Conservation (phyloP, 2,329 filamentous ascomycete genomes). For the Colletotrichum sp. region DNA sequence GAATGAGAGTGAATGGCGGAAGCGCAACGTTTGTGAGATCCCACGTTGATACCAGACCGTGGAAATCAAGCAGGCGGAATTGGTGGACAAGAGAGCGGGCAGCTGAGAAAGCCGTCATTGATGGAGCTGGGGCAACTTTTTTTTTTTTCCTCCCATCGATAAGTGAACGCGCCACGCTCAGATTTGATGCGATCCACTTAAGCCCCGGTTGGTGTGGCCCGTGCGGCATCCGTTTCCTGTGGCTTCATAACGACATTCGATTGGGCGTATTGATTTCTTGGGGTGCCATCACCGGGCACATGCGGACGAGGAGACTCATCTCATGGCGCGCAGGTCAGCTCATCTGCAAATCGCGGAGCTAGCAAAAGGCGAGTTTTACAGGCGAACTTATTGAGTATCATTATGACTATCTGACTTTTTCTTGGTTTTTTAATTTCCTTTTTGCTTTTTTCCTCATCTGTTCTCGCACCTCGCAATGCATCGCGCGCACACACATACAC, state of each 20-base stretch:
- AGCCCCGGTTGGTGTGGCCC: neutral
- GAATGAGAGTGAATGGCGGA: neutral
- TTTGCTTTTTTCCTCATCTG: neutral
- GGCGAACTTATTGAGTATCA: neutral
- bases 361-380: neutral
- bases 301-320: neutral
- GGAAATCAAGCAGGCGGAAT: neutral
- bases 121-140: conserved; percentile 17
- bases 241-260: neutral
- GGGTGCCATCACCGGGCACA: too few species aligned
- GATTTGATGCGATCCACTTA: conserved; percentile 2
- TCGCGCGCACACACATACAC: neutral
- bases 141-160: conserved; percentile 2
- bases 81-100: neutral
- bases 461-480: neutral
- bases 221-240: neutral
- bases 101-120: neutral
- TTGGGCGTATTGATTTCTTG: neutral
- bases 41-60: conserved; percentile 3
- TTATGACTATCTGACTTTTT: neutral
- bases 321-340: neutral
- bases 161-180: conserved; percentile 10
- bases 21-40: neutral
- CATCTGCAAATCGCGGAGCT: neutral
- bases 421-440: neutral